A percentile compares a stretch with the other conserved stretches of the same genome.
Evolutionary conservation across 345 rosid genomes (phyloP).

Genomic region (Capsella bursapastoris): DNA sequence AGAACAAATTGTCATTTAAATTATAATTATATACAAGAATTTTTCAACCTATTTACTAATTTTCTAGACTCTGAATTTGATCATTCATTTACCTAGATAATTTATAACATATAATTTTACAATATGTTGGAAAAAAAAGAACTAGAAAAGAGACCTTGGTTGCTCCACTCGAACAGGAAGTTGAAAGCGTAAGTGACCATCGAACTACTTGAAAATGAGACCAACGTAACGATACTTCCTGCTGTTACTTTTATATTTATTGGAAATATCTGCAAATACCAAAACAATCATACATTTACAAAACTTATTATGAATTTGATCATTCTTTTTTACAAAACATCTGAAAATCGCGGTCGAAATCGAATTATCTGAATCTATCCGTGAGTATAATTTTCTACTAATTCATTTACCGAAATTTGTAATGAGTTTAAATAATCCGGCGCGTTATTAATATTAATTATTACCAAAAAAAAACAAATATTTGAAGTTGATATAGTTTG

Average conservation of each 20-base stretch:
- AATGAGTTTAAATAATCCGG: too few species aligned
- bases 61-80: neutral
- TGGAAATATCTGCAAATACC: slow-evolving; percentile 55
- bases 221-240: slow-evolving; percentile 56
- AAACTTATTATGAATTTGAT: too few species aligned
- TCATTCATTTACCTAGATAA: neutral
- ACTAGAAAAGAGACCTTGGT: slow-evolving; percentile 35
- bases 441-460: neutral
- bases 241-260: slow-evolving; percentile 54
- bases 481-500: neutral
- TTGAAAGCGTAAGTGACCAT: slow-evolving; percentile 53
- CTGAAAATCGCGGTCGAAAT: too few species aligned
- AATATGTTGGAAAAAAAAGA: neutral
- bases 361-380: too few species aligned
- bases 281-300: neutral
- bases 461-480: neutral
- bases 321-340: too few species aligned
- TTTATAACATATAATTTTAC: too few species aligned
- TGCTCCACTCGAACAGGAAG: slow-evolving; percentile 54
- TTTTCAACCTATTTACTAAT: too few species aligned
- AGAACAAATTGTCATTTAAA: too few species aligned
- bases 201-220: slow-evolving; percentile 48
- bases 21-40: too few species aligned
- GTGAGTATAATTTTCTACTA: too few species aligned
- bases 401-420: too few species aligned